phyloP scores from a whole-genome alignment of 2,329 filamentous ascomycete genomes.

The Beauveria asiatica region DNA sequence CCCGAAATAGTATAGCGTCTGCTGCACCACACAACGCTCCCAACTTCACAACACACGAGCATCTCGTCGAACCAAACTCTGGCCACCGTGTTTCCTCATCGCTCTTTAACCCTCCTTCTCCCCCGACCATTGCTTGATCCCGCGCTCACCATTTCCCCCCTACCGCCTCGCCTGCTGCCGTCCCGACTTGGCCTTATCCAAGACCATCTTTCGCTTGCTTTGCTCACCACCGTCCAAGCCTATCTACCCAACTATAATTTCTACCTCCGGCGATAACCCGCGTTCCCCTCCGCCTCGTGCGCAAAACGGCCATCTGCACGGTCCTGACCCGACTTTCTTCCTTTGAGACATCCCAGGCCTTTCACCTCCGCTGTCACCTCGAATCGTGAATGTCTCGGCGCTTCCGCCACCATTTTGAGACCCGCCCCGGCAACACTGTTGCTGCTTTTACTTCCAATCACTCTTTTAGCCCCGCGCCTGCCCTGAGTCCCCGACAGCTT shows the following conservation, averaged over 20 bases:
- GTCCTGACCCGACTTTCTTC: neutral
- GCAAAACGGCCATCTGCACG: neutral
- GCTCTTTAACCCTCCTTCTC: neutral
- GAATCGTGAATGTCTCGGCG: constrained; percentile 10
- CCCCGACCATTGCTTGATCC: neutral
- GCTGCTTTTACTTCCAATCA: neutral
- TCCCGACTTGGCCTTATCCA: neutral
- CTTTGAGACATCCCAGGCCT: constrained; percentile 4
- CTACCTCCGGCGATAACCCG: neutral
- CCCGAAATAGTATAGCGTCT: constrained; percentile 5
- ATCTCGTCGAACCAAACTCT: constrained; percentile 1
- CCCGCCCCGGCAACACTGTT: neutral
- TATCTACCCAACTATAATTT: too few relatives aligned
- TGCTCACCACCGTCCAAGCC: neutral
- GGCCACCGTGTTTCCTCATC: neutral
- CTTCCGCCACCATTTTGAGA: constrained; percentile 2
- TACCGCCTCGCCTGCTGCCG: neutral
- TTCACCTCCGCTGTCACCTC: neutral
- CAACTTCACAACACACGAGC: constrained; percentile 1
- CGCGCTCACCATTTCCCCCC: neutral
- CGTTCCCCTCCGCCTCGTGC: neutral
- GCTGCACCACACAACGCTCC: neutral
- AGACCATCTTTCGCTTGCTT: neutral
- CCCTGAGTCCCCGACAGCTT: neutral
- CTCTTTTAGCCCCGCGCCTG: neutral